phyloP scores from a whole-genome alignment of 352 stramenopile species.

The Peronospora farinosa region DNA sequence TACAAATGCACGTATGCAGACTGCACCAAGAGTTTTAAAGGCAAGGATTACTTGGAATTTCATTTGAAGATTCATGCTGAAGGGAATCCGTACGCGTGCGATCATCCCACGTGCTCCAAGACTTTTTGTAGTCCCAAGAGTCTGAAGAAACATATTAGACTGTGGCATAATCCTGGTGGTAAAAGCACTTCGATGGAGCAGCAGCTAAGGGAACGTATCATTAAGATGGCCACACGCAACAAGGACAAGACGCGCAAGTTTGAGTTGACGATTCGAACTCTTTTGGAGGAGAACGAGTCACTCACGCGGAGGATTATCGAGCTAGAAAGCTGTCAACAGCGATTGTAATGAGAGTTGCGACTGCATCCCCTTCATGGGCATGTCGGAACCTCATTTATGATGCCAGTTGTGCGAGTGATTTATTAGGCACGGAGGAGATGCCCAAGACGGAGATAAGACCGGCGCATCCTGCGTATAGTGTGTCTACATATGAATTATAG shows the following conservation, averaged over 20 bases:
- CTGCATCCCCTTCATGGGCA: not conserved
- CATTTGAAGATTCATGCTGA: constrained; percentile 82
- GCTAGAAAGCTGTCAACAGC: constrained; percentile 34
- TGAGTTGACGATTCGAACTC: constrained; percentile 62
- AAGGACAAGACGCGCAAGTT: constrained; percentile 82
- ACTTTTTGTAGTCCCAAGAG: constrained; percentile 82
- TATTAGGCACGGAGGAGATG: constrained; percentile 19
- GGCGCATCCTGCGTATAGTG: constrained; percentile 10
- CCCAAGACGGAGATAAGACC: constrained; percentile 2
- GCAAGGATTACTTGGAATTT: constrained; percentile 81
- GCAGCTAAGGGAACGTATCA: constrained; percentile 76
- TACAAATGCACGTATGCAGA: constrained; percentile 83
- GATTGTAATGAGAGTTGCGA: constrained; percentile 9
- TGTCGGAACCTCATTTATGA: constrained; percentile 11
- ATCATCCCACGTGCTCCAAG: constrained; percentile 76
- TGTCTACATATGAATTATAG: constrained; percentile 16
- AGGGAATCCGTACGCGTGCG: constrained; percentile 73
- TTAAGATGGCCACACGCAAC: constrained; percentile 79
- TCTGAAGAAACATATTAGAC: constrained; percentile 75
- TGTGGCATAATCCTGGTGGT: constrained; percentile 75
- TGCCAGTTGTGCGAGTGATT: constrained; percentile 27
- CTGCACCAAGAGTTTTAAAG: constrained; percentile 86
- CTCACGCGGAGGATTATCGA: constrained; percentile 64
- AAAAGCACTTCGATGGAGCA: constrained; percentile 85
- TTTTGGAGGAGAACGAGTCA: constrained; percentile 74